Evolutionary conservation across 257 asterid species (phyloP).

Genomic region (Orobanche coerulescens): DNA sequence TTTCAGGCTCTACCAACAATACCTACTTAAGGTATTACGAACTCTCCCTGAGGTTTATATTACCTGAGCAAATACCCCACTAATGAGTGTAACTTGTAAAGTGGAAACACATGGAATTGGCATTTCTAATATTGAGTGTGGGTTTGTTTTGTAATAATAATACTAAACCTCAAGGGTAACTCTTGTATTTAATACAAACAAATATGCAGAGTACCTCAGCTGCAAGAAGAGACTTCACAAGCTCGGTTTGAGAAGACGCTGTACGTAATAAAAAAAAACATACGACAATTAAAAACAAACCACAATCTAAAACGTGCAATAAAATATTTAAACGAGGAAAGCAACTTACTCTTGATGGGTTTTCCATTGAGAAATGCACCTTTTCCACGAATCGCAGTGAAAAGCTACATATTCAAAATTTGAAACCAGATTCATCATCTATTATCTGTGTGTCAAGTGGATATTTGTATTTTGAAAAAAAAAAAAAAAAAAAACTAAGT

Average conservation of each 20-base stretch:
- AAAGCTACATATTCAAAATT: constrained; percentile 71
- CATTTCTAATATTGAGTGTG: no score
- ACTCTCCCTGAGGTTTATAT: no score
- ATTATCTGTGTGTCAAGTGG: no score
- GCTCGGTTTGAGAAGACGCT: constrained; percentile 75
- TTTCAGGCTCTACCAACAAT: no score
- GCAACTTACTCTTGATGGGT: constrained; percentile 47
- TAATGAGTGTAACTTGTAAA: no score
- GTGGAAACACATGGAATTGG: not conserved
- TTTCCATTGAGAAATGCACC: constrained; percentile 74
- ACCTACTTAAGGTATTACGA: not conserved
- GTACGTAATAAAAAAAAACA: constrained; percentile 15
- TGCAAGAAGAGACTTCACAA: constrained; percentile 69
- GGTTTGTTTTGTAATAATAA: no score
- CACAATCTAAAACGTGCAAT: not conserved
- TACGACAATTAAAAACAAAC: not conserved
- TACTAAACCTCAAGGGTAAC: no score
- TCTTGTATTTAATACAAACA: no score
- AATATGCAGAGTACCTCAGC: constrained; percentile 48
- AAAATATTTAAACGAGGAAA: not conserved
- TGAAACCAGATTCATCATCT: no score
- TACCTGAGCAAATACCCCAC: no score
- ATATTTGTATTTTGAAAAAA: no score
- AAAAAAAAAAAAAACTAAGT: not conserved
- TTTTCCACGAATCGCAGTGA: constrained; percentile 54